Conservation (phyloP, 805 yeast species). For the Cyberlindnera petersonii region DNA sequence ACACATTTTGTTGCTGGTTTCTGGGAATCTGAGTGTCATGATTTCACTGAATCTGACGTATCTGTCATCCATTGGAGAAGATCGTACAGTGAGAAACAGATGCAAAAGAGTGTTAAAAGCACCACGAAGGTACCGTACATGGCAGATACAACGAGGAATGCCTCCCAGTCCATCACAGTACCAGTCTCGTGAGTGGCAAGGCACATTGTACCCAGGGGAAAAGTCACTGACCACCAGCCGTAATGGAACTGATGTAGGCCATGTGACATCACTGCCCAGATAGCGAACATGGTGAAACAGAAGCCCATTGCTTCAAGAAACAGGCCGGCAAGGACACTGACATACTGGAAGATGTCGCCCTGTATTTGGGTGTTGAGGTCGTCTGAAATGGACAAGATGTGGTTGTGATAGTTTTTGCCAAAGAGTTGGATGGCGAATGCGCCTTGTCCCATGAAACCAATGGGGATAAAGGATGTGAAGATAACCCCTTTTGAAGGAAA, state of each 20-base stretch:
- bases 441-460: constrained; percentile 88
- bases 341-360: constrained; percentile 30
- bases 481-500: constrained; percentile 52
- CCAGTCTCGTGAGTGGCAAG: constrained; percentile 54
- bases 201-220: constrained; percentile 85
- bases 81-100: constrained; percentile 3
- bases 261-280: constrained; percentile 30
- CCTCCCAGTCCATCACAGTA: constrained; percentile 42
- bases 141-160: constrained; percentile 60
- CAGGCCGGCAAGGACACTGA: constrained; percentile 39
- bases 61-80: not conserved
- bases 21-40: too few relatives aligned
- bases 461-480: constrained; percentile 69
- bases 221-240: constrained; percentile 81
- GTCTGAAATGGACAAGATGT: constrained; percentile 21
- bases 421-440: constrained; percentile 59
- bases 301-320: constrained; percentile 53
- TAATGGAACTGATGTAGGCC: constrained; percentile 41
- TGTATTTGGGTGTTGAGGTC: constrained; percentile 19
- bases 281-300: constrained; percentile 47
- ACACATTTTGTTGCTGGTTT: not conserved
- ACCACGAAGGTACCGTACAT: constrained; percentile 40
- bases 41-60: too few relatives aligned
- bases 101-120: constrained; percentile 9
- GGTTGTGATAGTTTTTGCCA: constrained; percentile 39